phyloP scores from a whole-genome alignment of 1,284 basidiomycete genomes.

The Microbotryomycetes sp. region DNA sequence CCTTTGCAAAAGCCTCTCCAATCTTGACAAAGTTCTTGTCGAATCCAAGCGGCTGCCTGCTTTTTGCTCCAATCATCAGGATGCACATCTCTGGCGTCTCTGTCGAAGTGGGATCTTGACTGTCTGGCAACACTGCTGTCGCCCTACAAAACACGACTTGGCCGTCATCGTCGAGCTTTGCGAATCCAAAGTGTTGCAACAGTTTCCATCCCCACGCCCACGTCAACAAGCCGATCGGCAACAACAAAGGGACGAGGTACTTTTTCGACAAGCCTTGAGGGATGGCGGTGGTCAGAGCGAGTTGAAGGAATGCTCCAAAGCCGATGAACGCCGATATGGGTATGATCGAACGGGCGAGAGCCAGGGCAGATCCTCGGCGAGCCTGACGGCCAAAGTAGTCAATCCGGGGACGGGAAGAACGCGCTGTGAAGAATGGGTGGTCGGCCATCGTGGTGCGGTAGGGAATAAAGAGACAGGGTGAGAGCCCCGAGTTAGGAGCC shows the following conservation, averaged over 20 bases:
- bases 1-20: neutral
- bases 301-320: neutral
- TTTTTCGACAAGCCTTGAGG: neutral
- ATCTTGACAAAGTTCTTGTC: neutral
- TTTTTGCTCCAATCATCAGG: neutral
- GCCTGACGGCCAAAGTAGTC: neutral
- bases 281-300: neutral
- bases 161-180: neutral
- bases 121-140: neutral
- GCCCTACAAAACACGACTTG: neutral
- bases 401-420: neutral
- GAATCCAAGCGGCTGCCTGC: neutral
- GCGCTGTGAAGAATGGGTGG: neutral
- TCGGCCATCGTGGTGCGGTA: neutral
- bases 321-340: neutral
- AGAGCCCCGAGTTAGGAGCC: too few species aligned
- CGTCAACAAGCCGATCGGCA: neutral
- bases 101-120: neutral
- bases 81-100: neutral
- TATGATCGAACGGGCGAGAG: neutral
- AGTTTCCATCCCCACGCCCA: neutral
- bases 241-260: neutral
- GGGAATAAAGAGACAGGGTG: too few species aligned
- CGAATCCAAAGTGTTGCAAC: neutral
- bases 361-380: neutral